Percentiles rank a stretch among this genome's conserved stretches.
Conservation (phyloP, 1,139 yeast genomes). For the Hansenula lynferdii region DNA sequence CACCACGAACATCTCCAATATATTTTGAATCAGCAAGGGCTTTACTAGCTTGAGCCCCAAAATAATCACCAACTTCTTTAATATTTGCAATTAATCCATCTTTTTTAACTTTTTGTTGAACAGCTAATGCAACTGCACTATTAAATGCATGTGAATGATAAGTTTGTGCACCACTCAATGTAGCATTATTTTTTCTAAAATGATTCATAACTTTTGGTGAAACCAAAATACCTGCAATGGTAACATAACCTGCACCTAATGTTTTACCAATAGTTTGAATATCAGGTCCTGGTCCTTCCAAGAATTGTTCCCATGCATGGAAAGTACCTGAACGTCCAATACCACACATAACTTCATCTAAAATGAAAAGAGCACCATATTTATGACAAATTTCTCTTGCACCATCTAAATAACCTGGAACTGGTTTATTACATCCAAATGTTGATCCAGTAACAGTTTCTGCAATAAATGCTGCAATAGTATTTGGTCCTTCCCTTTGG, state of each 20-base stretch:
- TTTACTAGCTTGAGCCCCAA: slow-evolving; percentile 38
- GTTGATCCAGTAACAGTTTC: slow-evolving; percentile 60
- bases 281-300: slow-evolving; percentile 51
- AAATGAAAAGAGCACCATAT: slow-evolving; percentile 51
- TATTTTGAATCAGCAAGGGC: slow-evolving; percentile 31
- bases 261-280: slow-evolving; percentile 60
- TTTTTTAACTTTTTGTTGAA: slow-evolving; percentile 45
- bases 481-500: slow-evolving; percentile 45
- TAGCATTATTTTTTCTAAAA: slow-evolving; percentile 34
- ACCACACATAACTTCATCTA: slow-evolving; percentile 68
- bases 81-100: slow-evolving; percentile 44
- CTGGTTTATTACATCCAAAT: slow-evolving; percentile 51
- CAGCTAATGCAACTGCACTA: slow-evolving; percentile 54
- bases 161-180: slow-evolving; percentile 51
- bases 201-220: slow-evolving; percentile 38
- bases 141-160: slow-evolving; percentile 60
- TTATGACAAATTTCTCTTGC: slow-evolving; percentile 48
- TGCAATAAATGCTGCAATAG: slow-evolving; percentile 47
- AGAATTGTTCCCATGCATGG: slow-evolving; percentile 50
- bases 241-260: slow-evolving; percentile 57
- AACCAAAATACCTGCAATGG: slow-evolving; percentile 55
- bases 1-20: slow-evolving; percentile 57
- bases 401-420: slow-evolving; percentile 54
- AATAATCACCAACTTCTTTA: slow-evolving; percentile 41
- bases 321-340: slow-evolving; percentile 49